Evolutionary conservation across 805 yeast species (phyloP), one percentile per base, ranked within the genome.

Genomic region (Schizosaccharomyces lindneri): DNA sequence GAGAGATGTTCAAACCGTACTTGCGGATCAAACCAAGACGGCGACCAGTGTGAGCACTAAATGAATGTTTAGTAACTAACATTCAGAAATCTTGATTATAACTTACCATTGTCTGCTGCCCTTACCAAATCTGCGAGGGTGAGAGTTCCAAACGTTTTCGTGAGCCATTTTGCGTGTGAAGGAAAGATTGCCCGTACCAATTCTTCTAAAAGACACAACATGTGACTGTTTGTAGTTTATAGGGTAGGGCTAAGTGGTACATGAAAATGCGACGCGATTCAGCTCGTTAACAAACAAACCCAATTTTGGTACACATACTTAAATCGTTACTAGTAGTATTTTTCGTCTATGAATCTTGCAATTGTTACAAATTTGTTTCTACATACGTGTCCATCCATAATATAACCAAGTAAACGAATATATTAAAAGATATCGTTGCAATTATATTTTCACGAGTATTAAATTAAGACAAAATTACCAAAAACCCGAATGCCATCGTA

Each of bases 41-140:
- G 89, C 90, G 97, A 79, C 97, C 87, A 73, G 95, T 82, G 82
- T 51, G 57, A 21, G 57, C 57, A 29, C 57, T 51, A 24, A 24
- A 24, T 7, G 3, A 51, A 90, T 89, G 79, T 13, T 31, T 46
- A 27, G 51, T 24, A 24, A 9, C 24, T 13, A 41, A 61, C 48
- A 46, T 39, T 13, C 9, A 21, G 41, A 29, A 32, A 5, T 24
- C 21, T 21, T 19, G 51, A 2, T 17, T 51, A 17, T 3, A 19
- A 67, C 71, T 43, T 64, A 70, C 72, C 97, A 93, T 81, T 87
- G 93, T 82, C 99, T 95, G 74, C 97, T 86, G 81, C 99, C 99
- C 87, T 93, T 93, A 80, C 98, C 98, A 88, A 82, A 90, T 80
- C 85, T 89, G 87, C 97, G 87, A 84, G 99, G 98, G 95, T 93